Evolutionary conservation across 2,329 filamentous ascomycete genomes (phyloP), one percentile per base, ranked within the genome.

Genomic region (Xylaria sp.): DNA sequence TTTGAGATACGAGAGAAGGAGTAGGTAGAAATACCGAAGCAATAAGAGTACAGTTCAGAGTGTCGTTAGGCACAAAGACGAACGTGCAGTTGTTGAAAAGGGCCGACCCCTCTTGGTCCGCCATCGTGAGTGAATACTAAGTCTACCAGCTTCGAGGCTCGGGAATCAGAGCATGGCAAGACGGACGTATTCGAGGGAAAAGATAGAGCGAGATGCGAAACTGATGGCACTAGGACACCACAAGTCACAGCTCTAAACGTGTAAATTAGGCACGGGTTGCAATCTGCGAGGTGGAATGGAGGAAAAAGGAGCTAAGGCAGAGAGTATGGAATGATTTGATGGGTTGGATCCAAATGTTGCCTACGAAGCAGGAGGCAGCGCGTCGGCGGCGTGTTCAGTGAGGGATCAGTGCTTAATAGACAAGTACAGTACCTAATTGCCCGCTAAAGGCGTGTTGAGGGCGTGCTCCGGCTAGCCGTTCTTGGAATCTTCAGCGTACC

Each of bases 71-170:
- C 47, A 76, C 64, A 57, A 76, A 73, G 28, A 66, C 57, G 52
- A 76, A 74, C 1, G 43, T 54, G 61, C 74, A 76, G n/a, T 57
- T 60, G 56, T 62, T 62, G 59, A 76, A 75, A 54, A 76, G 60
- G 53, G 52, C 57, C 21, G 65, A 51, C 35, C 51, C 63, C 15
- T 68, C 67, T 38, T 71, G 61, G 40, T 74, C 71, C 38, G 72
- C 67, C 73, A 75, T 75, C 42, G 62, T 54, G 52, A 57, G 52
- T 45, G 50, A 61, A 63, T 54, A 61, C 23, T 31, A n/a, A 6
- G 23, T 56, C 25, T 33, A 40, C 47, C 11, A 42, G 23, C 31
- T 53, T 8, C 15, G 17, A 37, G 33, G 19, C 33, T 51, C 3
- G 14, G 31, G 23, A 21, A 40, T 50, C 35, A 55, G 52, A 58